Percentiles rank a stretch among this genome's conserved stretches.
Conservation (phyloP, 2,329 filamentous ascomycete species). For the Chalaropsis ovoidea region DNA sequence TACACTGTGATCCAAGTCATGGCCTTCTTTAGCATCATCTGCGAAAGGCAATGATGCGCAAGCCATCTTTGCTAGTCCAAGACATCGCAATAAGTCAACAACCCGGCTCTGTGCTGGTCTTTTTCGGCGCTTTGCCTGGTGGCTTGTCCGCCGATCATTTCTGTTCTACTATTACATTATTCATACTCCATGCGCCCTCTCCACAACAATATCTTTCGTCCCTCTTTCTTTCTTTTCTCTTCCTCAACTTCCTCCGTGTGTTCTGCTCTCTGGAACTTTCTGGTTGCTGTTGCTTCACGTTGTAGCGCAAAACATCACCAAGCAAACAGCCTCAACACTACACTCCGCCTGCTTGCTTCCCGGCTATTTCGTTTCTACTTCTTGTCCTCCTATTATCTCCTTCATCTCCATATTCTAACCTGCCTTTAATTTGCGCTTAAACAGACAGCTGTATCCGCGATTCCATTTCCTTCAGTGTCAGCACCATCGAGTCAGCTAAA, state of each 20-base stretch:
- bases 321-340: constrained; percentile 7
- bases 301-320: constrained; percentile 3
- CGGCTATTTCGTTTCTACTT: not conserved
- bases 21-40: not conserved
- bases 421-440: not conserved
- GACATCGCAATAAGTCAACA: constrained; percentile 15
- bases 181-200: constrained; percentile 10
- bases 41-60: constrained; percentile 10
- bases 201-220: not conserved
- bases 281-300: not conserved
- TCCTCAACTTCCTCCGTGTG: not conserved
- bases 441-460: not conserved
- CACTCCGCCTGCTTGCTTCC: not conserved
- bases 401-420: not conserved
- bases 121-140: constrained; percentile 13
- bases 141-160: constrained; percentile 14
- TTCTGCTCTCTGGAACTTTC: not conserved
- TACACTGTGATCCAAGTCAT: not conserved
- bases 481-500: not conserved
- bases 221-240: constrained; percentile 3
- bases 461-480: not conserved
- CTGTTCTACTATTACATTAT: constrained; percentile 13
- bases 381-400: not conserved
- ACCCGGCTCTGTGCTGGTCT: constrained; percentile 9
- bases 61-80: constrained; percentile 11